Base-by-base conservation (phyloP, 2,329 filamentous ascomycete genomes). In the Diaporthe caulivora region DNA sequence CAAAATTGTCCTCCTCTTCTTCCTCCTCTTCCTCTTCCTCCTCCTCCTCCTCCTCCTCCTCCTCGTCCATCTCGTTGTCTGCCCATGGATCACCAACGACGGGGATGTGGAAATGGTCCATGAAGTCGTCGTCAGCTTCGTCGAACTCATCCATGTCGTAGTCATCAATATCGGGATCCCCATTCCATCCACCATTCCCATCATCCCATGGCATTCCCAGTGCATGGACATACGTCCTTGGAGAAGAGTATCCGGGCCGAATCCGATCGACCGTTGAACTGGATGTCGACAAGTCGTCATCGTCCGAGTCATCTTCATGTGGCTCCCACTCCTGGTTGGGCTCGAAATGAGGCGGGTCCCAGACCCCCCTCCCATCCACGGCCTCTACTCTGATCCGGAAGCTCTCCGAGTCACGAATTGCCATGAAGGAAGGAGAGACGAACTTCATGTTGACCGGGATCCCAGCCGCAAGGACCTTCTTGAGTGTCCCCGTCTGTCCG, bases 401-500 rank as follows among this genome's bases (percentile, higher is more conserved):
- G 13, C 29, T 57, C 24, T 68, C 26, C 42, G 29, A 71, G 64
- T 72, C 71, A 31, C 72, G 62, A 7, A 62, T 58, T 31, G 72
- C 53, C n/a, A 42, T 58, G 1, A 65, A 57, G 34, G 40, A 72
- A 15, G 29, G 53, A 15, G 60, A 58, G 31, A 74, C 57, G 76
- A 78, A 79, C 5, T 70, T 71, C 21, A 76, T 64, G 64, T 80
- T 74, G n/a, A 78, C 77, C 51, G 78, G 71, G 31, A 76, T 42
- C 17, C 79, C 79, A 17, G 77, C 78, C 42, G 74, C 76, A 26
- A 80, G 78, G 9, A 75, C 75, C 67, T 77, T 77, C 17, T 42
- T 73, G 21, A 80, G 57, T 13, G 79, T 80, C 8, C 76, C 74
- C 17, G 75, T 72, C 18, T 77, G 49, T 24, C 78, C 79, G n/a